A percentile compares a stretch with the other conserved stretches of the same genome.
Evolutionary conservation across 2,329 filamentous ascomycete species (phyloP).

Genomic region (Colletotrichum truncatum): DNA sequence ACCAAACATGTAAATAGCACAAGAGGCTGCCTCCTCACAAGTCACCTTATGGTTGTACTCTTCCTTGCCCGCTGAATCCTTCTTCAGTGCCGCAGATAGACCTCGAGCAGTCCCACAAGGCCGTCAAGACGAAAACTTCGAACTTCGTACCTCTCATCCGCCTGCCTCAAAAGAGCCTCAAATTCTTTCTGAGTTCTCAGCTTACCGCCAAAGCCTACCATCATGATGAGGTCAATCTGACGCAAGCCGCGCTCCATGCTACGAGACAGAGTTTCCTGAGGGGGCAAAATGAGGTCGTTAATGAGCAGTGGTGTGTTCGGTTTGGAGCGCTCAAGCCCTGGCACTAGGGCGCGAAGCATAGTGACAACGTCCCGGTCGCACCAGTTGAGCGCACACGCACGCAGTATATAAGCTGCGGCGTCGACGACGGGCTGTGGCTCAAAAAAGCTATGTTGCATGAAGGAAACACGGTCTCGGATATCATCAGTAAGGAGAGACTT

Average conservation of each 20-base stretch:
- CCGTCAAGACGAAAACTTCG: background rate
- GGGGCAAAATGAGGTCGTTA: conserved; percentile 35
- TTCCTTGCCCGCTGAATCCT: too few relatives aligned
- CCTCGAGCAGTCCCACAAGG: background rate
- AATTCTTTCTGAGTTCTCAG: conserved; percentile 36
- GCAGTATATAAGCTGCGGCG: conserved; percentile 34
- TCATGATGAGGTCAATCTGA: conserved; percentile 38
- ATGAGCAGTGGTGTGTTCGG: conserved; percentile 34
- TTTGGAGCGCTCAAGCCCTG: conserved; percentile 33
- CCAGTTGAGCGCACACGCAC: conserved; percentile 38
- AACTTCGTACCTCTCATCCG: background rate
- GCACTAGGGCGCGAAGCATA: conserved; percentile 36
- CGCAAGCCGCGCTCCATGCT: conserved; percentile 31
- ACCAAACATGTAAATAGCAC: too few relatives aligned
- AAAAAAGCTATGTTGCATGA: conserved; percentile 37
- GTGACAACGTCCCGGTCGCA: conserved; percentile 34
- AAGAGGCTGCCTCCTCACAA: too few relatives aligned
- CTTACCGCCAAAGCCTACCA: conserved; percentile 35
- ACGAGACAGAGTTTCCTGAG: conserved; percentile 1
- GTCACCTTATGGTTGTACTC: too few relatives aligned
- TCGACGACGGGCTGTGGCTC: conserved; percentile 33
- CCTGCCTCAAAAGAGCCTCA: background rate
- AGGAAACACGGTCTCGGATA: conserved; percentile 30
- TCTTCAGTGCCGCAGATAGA: background rate
- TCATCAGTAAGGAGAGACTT: conserved; percentile 15